A percentile compares a stretch with the other conserved stretches of the same genome.
Conservation (phyloP, 2,329 filamentous ascomycete species). For the Alternaria sp. region DNA sequence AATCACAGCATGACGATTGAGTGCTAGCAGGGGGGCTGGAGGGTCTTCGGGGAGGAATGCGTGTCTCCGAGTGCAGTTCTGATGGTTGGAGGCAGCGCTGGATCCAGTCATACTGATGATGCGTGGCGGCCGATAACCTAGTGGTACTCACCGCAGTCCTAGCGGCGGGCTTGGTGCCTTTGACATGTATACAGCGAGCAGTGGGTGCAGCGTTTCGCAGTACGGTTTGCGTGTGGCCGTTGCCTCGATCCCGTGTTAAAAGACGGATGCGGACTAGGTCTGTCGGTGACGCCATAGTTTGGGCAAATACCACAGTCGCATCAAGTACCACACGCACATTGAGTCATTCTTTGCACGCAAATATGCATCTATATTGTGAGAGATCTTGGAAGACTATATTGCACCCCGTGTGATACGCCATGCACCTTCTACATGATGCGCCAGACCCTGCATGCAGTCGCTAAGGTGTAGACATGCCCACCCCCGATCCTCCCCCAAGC, state of each 20-base stretch:
- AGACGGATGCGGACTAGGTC: neutral
- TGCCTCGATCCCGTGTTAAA: neutral
- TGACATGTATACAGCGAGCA: neutral
- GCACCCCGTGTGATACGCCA: constrained; percentile 37
- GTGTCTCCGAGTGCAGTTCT: constrained; percentile 27
- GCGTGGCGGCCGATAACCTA: neutral
- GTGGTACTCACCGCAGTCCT: neutral
- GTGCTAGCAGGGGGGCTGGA: constrained; percentile 16
- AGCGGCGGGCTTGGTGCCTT: neutral
- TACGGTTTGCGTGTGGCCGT: neutral
- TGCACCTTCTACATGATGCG: constrained; percentile 33
- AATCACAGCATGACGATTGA: neutral
- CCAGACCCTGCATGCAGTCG: constrained; percentile 36
- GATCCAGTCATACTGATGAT: constrained; percentile 18
- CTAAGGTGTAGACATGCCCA: constrained; percentile 17
- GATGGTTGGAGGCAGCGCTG: neutral
- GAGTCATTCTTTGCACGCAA: neutral
- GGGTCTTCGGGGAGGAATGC: constrained; percentile 28
- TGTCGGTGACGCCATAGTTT: constrained; percentile 7
- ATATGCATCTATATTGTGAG: constrained; percentile 10
- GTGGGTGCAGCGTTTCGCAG: neutral
- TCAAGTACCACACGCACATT: neutral
- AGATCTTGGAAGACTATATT: constrained; percentile 14
- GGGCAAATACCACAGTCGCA: neutral
- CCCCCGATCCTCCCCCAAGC: neutral